Base-by-base conservation (phyloP, 2,329 filamentous ascomycete species). In the Elsinoe arachidis region DNA sequence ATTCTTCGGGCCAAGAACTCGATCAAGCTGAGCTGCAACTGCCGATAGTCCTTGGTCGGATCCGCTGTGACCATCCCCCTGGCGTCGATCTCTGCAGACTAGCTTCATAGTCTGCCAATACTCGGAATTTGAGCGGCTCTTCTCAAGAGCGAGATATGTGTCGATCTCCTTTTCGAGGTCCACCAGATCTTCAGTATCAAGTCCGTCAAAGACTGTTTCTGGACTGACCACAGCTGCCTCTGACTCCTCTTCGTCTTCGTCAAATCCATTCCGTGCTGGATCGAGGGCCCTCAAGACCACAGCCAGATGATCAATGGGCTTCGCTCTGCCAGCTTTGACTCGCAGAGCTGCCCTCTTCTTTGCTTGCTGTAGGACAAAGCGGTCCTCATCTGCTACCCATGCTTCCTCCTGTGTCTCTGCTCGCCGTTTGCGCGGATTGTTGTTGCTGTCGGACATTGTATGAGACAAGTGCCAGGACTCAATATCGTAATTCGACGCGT, bases 261-360 rank as follows among this genome's bases (percentile, higher is more conserved):
- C 88, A 38, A 91, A 74, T 1, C 78, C 75, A 68, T 95, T 86
- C 65, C 87, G 85, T 51, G 91, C 88, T 30, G 85, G 80, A 69
- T 99, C 93, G 63, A 97, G 85, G 61, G 92, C 88, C 63, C 90
- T 85, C 61, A 99, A 76, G 60, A 88, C 95, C 67, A 97, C 93
- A 1, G 91, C 90, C 46, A 99, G 81, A 78, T 88, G 91, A 74
- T 99, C 93, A 66, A 97, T 92, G 9, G 92, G 88, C 68, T 90
- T 91, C 57, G 92, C 91, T 63, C 95, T 84, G 10, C 88, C 87
- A 71, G 95, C 91, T 64, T 90, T 88, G 46, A 97, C 90, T 39
- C 93, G 86, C 64, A 99, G 95, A 63, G 91, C 88, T 41, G 93
- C 92, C 77, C 96, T 97, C 77, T 95, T 97, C 79, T 97, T 99